Percentiles rank a stretch among this genome's conserved stretches.
Evolutionary conservation across 108 stramenopile species (phyloP).

Genomic region (Skeletonema grethae): DNA sequence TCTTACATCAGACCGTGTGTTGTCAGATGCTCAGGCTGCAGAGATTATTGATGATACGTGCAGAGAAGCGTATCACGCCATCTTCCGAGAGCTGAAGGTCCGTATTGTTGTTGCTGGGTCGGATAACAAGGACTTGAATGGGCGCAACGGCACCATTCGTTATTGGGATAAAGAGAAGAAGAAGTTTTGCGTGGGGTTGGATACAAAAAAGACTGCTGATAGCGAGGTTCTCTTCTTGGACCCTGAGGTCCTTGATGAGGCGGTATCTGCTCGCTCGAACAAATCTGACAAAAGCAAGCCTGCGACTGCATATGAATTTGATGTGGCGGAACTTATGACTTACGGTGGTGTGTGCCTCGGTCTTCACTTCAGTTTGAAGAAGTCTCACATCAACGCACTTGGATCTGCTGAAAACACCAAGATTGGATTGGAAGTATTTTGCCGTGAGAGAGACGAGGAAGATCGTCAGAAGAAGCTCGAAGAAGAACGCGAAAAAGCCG

Average conservation of each 20-base stretch:
- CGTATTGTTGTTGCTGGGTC: conserved; percentile 42
- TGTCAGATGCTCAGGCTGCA: conserved; percentile 19
- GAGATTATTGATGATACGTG: conserved; percentile 8
- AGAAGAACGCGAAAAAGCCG: conserved; percentile 9
- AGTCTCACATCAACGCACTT: conserved; percentile 12
- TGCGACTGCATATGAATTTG: conserved; percentile 7
- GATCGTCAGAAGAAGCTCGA: conserved; percentile 23
- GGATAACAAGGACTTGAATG: conserved; percentile 45
- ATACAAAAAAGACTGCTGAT: conserved; percentile 38
- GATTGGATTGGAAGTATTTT: conserved; percentile 17
- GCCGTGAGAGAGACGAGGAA: conserved; percentile 17
- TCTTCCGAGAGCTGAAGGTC: conserved; percentile 25
- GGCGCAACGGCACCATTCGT: conserved; percentile 39
- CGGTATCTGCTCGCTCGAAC: not conserved
- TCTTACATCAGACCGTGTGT: conserved; percentile 15
- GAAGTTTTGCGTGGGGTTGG: conserved; percentile 40
- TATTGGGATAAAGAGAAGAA: conserved; percentile 36
- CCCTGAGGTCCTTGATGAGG: conserved; percentile 31
- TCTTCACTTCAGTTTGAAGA: conserved; percentile 16
- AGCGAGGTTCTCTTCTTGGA: conserved; percentile 9
- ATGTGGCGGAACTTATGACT: conserved; percentile 7
- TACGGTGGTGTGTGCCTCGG: conserved; percentile 28
- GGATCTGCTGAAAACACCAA: conserved; percentile 24
- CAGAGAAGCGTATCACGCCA: conserved; percentile 19
- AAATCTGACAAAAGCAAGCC: conserved; percentile 16